Conservation (phyloP, 2,329 filamentous ascomycete genomes). For the Phialocephala sp. region DNA sequence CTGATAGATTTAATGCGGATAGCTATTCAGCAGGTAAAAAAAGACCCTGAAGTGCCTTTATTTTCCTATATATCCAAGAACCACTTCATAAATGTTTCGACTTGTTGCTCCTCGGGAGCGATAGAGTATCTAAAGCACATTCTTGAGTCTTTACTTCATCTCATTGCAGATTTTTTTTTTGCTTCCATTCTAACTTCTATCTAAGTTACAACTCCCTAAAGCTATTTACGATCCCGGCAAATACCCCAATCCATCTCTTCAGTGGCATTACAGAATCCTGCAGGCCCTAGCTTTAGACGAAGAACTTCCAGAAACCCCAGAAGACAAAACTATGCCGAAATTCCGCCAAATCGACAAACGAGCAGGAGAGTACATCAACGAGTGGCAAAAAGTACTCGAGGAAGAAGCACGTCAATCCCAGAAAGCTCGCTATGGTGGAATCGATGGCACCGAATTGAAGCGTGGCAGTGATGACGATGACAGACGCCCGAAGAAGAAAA, state of each 20-base stretch:
- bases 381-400: slow-evolving; percentile 76
- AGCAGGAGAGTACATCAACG: slow-evolving; percentile 76
- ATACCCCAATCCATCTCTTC: slow-evolving; percentile 89
- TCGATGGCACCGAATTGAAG: slow-evolving; percentile 46
- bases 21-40: slow-evolving; percentile 67
- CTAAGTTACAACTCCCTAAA: slow-evolving; percentile 72
- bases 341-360: slow-evolving; percentile 85
- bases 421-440: slow-evolving; percentile 22
- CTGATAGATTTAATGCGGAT: slow-evolving; percentile 83
- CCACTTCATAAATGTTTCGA: neutral
- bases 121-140: too few species aligned
- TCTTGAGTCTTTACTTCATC: neutral
- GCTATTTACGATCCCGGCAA: slow-evolving; percentile 82
- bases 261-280: slow-evolving; percentile 97
- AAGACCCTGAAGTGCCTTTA: neutral
- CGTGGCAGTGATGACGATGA: slow-evolving; percentile 49
- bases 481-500: slow-evolving; percentile 26
- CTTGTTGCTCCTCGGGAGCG: neutral
- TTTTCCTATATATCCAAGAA: neutral
- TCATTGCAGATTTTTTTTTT: neutral
- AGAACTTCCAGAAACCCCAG: slow-evolving; percentile 73
- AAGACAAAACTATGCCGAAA: slow-evolving; percentile 83
- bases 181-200: neutral
- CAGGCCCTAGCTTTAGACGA: slow-evolving; percentile 92
- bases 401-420: slow-evolving; percentile 43